phyloP scores from a whole-genome alignment of 176 grass and related monocot genomes.

The Chrysopogon serrulatus region DNA sequence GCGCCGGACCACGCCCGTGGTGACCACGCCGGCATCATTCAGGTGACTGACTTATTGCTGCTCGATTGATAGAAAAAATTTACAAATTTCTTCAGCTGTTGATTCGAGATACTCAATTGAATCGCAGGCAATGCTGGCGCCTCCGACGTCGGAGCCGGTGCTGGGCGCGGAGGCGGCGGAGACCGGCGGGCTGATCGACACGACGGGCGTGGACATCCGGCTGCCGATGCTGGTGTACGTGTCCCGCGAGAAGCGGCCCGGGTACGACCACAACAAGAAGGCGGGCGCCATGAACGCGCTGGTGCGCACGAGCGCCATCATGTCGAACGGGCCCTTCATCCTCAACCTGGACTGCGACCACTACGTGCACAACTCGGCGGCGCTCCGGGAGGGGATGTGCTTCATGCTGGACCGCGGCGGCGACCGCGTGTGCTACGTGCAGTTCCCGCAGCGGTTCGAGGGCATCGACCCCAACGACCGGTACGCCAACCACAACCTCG shows the following conservation, averaged over 20 bases:
- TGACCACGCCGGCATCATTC: slow-evolving; percentile 84
- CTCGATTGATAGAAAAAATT: background rate
- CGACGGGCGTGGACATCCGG: slow-evolving; percentile 67
- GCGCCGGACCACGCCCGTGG: slow-evolving; percentile 59
- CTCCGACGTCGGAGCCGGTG: slow-evolving; percentile 63
- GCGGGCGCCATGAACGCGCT: slow-evolving; percentile 88
- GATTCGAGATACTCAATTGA: background rate
- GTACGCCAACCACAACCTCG: slow-evolving; percentile 94
- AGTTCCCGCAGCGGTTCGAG: slow-evolving; percentile 96
- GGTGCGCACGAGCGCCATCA: slow-evolving; percentile 81
- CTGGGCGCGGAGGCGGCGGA: slow-evolving; percentile 48
- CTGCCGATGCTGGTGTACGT: slow-evolving; percentile 94
- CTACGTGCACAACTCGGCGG: slow-evolving; percentile 78
- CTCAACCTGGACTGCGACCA: slow-evolving; percentile 97
- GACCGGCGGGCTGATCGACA: slow-evolving; percentile 46
- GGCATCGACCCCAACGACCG: slow-evolving; percentile 86
- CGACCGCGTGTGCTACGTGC: slow-evolving; percentile 86
- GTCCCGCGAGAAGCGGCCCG: slow-evolving; percentile 74
- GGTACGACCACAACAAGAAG: slow-evolving; percentile 98
- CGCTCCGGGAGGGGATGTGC: slow-evolving; percentile 89
- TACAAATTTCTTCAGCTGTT: background rate
- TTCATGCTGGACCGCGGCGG: slow-evolving; percentile 98
- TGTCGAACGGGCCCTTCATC: slow-evolving; percentile 95
- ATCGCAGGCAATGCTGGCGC: slow-evolving; percentile 79
- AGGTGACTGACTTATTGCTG: slow-evolving; percentile 49